Conservation (phyloP, 768 basidiomycete species). For the Symmetrospora coprosmae region DNA sequence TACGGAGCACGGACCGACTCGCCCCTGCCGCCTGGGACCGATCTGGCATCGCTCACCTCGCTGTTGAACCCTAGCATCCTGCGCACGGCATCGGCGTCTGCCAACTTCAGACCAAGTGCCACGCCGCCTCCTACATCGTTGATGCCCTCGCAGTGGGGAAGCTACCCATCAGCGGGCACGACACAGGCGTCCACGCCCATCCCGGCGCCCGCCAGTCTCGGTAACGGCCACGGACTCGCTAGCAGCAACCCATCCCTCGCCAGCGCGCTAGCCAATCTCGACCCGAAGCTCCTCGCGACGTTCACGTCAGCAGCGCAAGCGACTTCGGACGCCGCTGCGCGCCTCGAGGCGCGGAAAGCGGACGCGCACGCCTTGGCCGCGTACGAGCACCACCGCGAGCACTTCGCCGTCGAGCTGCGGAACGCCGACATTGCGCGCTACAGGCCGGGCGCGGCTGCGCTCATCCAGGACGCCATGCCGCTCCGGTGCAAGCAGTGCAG, state of each 20-base stretch:
- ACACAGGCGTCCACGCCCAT: too few relatives aligned
- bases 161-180: too few relatives aligned
- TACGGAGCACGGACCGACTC: not conserved
- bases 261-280: too few relatives aligned
- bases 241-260: too few relatives aligned
- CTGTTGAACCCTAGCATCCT: conserved; percentile 7
- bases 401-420: not conserved
- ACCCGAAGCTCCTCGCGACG: not conserved
- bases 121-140: conserved; percentile 8
- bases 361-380: conserved; percentile 1
- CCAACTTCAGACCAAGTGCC: not conserved
- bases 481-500: conserved; percentile 89
- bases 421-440: conserved; percentile 1
- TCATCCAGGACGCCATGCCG: conserved; percentile 61
- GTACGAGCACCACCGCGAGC: conserved; percentile 5
- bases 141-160: too few relatives aligned
- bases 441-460: conserved; percentile 51
- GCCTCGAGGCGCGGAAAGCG: too few relatives aligned
- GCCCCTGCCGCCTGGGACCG: not conserved
- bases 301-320: too few relatives aligned
- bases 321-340: too few relatives aligned
- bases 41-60: not conserved
- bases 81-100: conserved; percentile 2
- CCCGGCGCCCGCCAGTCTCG: too few relatives aligned
- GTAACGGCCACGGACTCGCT: too few relatives aligned